Conservation (phyloP, 441 rosid genomes). For the Pelargonium cotyledonis region DNA sequence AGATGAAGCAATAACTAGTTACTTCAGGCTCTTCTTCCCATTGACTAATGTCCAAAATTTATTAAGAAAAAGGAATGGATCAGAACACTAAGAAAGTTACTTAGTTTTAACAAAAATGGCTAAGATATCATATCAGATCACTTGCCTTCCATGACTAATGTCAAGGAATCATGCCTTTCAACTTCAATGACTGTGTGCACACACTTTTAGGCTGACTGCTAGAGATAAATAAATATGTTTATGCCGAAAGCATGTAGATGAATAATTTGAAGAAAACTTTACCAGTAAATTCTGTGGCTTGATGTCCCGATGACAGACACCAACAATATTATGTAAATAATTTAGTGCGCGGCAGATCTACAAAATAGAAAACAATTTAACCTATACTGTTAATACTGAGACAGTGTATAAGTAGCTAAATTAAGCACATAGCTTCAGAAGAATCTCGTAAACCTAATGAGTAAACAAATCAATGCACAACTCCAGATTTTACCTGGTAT, state of each 20-base stretch:
- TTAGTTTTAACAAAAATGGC: background rate
- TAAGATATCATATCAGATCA: background rate
- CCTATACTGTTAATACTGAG: background rate
- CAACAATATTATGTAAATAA: constrained; percentile 76
- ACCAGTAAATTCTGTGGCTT: constrained; percentile 96
- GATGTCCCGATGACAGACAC: constrained; percentile 94
- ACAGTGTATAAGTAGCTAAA: background rate
- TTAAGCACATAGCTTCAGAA: background rate
- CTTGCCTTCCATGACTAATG: background rate
- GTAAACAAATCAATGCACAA: background rate
- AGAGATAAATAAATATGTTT: background rate
- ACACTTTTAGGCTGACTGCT: too few relatives aligned
- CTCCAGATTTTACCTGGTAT: constrained; percentile 52
- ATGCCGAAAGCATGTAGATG: background rate
- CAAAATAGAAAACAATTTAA: background rate
- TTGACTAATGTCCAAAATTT: background rate
- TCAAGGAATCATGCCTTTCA: background rate
- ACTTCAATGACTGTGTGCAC: background rate
- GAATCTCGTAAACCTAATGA: background rate
- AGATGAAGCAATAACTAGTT: background rate
- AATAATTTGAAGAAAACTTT: constrained; percentile 23
- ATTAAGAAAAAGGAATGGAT: background rate
- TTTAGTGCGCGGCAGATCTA: constrained; percentile 99
- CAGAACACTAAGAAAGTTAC: background rate
- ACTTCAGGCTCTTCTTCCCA: background rate